A percentile compares a stretch with the other conserved stretches of the same genome.
Evolutionary conservation across 805 yeast species (phyloP).

Genomic region (Brettanomyces custersianus): DNA sequence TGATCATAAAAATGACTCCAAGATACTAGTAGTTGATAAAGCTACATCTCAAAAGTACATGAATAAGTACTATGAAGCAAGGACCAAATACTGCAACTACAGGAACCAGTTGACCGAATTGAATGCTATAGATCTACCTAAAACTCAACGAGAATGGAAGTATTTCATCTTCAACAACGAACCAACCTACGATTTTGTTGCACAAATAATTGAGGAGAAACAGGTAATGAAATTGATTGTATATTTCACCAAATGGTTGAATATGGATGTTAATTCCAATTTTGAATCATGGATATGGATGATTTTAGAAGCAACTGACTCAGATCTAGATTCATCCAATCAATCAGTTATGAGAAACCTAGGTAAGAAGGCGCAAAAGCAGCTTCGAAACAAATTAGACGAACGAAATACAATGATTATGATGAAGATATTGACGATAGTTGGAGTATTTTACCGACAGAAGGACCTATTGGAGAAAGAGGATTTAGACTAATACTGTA

Average conservation of each 20-base stretch:
- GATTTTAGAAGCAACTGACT: slow-evolving; percentile 30
- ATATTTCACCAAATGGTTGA: slow-evolving; percentile 36
- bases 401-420: slow-evolving; percentile 10
- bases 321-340: slow-evolving; percentile 28
- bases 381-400: slow-evolving; percentile 13
- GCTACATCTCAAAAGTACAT: slow-evolving; percentile 7
- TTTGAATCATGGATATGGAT: slow-evolving; percentile 32
- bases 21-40: slow-evolving; percentile 2
- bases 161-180: slow-evolving; percentile 24
- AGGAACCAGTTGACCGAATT: slow-evolving; percentile 15
- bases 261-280: slow-evolving; percentile 20
- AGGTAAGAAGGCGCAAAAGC: slow-evolving; percentile 28
- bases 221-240: slow-evolving; percentile 28
- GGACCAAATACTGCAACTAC: slow-evolving; percentile 13
- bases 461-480: slow-evolving; percentile 14
- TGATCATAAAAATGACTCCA: slow-evolving; percentile 5
- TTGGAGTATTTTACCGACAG: slow-evolving; percentile 18
- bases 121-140: slow-evolving; percentile 27
- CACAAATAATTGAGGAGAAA: slow-evolving; percentile 26
- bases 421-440: slow-evolving; percentile 13
- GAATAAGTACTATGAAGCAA: slow-evolving; percentile 8
- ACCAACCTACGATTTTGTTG: slow-evolving; percentile 25
- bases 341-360: slow-evolving; percentile 32
- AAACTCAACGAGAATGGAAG: slow-evolving; percentile 34
- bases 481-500: not conserved